Conservation (phyloP, 2,329 filamentous ascomycete genomes). For the Aspergillus unguis region DNA sequence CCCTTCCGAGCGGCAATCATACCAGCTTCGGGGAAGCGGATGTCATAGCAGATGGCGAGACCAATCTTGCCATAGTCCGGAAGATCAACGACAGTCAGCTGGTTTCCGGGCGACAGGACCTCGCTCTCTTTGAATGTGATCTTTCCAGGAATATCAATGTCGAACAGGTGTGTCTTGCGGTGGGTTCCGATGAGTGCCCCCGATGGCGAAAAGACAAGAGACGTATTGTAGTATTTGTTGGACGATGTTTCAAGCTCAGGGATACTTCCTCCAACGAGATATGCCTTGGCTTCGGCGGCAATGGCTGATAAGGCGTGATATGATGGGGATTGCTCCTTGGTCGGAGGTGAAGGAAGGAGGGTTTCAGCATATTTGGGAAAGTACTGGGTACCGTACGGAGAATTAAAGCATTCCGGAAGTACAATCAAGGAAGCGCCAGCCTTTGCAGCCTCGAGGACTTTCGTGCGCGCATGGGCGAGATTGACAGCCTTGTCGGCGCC, state of each 20-base stretch:
- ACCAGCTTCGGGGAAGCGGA: conserved; percentile 92
- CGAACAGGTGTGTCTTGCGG: conserved; percentile 93
- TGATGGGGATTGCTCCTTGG: conserved; percentile 68
- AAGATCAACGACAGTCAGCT: conserved; percentile 79
- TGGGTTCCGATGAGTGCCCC: conserved; percentile 82
- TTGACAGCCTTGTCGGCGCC: conserved; percentile 80
- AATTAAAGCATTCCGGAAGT: conserved; percentile 98
- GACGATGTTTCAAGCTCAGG: conserved; percentile 69
- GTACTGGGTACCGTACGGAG: conserved; percentile 86
- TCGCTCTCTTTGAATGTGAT: conserved; percentile 90
- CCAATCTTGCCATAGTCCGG: conserved; percentile 85
- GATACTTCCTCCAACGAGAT: conserved; percentile 87
- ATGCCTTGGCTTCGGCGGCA: conserved; percentile 73
- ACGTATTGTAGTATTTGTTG: conserved; percentile 86
- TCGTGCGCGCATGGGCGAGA: conserved; percentile 72
- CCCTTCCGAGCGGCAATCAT: conserved; percentile 81
- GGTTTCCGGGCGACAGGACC: conserved; percentile 79
- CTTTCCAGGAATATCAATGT: conserved; percentile 94
- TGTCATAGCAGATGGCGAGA: conserved; percentile 94
- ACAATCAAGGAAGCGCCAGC: conserved; percentile 81
- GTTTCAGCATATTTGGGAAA: conserved; percentile 91
- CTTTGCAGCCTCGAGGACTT: conserved; percentile 75
- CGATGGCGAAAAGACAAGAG: conserved; percentile 72
- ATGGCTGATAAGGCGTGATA: conserved; percentile 80
- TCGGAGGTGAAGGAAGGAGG: conserved; percentile 73